These are phyloP conservation scores for Lipomyces spencermartinsiae DNA, from an alignment of 805 yeast genomes.

Conservation along the genomic window DNA sequence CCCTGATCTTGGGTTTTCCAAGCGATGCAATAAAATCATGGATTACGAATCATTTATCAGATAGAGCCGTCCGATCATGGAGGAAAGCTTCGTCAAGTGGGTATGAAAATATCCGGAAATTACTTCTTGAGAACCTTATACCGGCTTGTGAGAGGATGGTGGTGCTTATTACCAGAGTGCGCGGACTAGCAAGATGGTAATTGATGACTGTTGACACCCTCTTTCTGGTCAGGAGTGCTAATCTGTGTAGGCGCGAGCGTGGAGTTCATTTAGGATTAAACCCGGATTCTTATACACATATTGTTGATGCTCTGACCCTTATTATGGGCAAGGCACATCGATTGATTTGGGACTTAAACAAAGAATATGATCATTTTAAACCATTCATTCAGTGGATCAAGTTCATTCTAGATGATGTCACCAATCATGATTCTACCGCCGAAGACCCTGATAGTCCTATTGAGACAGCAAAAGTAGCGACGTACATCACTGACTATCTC, in stretches of 20 bases:
- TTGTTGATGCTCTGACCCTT: slow-evolving; percentile 21
- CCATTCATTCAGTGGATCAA: slow-evolving; percentile 36
- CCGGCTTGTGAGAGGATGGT: slow-evolving; percentile 39
- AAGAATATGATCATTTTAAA: slow-evolving; percentile 27
- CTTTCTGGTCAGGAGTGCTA: background rate
- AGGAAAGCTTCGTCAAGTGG: slow-evolving; percentile 21
- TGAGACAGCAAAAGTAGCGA: slow-evolving; percentile 29
- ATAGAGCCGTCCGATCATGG: slow-evolving; percentile 37
- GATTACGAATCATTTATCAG: slow-evolving; percentile 31
- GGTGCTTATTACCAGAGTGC: slow-evolving; percentile 32
- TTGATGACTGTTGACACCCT: background rate
- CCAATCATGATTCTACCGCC: slow-evolving; percentile 9
- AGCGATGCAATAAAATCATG: slow-evolving; percentile 23
- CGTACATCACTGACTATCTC: slow-evolving; percentile 23
- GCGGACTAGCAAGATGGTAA: slow-evolving; percentile 40
- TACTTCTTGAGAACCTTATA: slow-evolving; percentile 31
- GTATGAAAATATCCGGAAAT: slow-evolving; percentile 30
- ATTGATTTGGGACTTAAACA: slow-evolving; percentile 31
- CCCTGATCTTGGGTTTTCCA: slow-evolving; percentile 37
- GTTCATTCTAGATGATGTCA: slow-evolving; percentile 21
- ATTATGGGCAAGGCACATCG: slow-evolving; percentile 21
- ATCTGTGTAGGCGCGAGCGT: slow-evolving; percentile 34
- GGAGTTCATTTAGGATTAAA: slow-evolving; percentile 37
- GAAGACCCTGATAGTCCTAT: slow-evolving; percentile 20
- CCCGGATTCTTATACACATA: slow-evolving; percentile 21